phyloP scores from a whole-genome alignment of 306 rosid genomes.

The Gillenia trifoliata region DNA sequence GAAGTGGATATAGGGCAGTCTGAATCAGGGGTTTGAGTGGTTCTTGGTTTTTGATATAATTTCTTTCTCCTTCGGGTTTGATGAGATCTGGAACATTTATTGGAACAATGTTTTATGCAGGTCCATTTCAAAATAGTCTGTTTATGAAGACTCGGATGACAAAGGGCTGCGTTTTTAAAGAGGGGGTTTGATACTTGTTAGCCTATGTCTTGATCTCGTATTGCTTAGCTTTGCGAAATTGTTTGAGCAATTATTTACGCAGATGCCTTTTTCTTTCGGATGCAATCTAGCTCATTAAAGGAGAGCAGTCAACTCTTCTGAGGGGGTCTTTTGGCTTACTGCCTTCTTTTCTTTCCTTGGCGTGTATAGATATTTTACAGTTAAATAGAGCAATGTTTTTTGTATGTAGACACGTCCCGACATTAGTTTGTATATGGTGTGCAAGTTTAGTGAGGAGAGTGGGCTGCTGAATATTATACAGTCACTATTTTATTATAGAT shows the following conservation, averaged over 20 bases:
- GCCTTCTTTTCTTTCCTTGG: not conserved
- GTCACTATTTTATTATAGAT: not conserved
- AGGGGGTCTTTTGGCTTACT: not conserved
- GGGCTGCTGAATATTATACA: not conserved
- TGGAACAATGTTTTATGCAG: not conserved
- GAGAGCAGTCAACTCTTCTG: not conserved
- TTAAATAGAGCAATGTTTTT: not conserved
- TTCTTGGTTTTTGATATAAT: too few relatives aligned
- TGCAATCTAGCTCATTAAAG: not conserved
- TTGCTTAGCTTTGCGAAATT: not conserved
- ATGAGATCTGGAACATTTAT: not conserved
- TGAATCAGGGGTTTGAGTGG: not conserved
- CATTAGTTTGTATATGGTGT: not conserved
- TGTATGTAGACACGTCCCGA: not conserved
- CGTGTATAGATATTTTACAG: not conserved
- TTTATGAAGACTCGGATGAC: not conserved
- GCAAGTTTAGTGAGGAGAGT: not conserved
- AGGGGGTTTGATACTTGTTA: not conserved
- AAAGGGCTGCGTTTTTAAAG: not conserved
- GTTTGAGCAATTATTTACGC: not conserved
- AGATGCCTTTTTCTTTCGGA: not conserved
- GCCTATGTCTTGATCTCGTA: not conserved
- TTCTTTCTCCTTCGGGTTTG: not conserved
- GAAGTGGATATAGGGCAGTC: too few relatives aligned
- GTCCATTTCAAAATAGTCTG: not conserved